Base-by-base conservation (phyloP, 257 asterid genomes). In the Jacaranda copaia region DNA sequence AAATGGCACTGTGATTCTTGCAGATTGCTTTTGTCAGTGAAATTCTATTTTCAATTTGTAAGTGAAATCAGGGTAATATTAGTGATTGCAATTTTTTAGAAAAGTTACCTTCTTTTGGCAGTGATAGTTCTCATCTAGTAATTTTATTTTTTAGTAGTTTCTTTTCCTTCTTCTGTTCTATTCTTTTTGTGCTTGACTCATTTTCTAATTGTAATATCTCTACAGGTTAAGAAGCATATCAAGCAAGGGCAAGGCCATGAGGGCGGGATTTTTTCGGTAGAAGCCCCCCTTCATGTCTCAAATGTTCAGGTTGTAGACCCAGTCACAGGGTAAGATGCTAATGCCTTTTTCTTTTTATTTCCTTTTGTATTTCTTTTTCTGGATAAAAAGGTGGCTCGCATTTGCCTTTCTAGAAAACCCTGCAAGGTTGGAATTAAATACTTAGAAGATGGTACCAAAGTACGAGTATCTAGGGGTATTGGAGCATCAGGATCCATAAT, bases 231-330 rank as follows among this genome's bases (percentile, higher is more conserved):
- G 88, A 96, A 96, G 79, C 98, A 93, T 87, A 90, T 95, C 74
- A 95, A 93, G 86, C 99, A 93, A 82, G 97, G 98, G 40, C 98
- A 95, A 85, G 99, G 99, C 2, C 96, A 95, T 61, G 98, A 90
- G 84, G 99, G 99, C 49, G 99, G 99, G 70, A 91, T 95, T 84
- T 95, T 95, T 77, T 75, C 98, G 3, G 94, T 95, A 1, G 99
- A 95, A 88, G 98, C 99, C 64, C 98, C 99, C 32, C 90, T 95
- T 64, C 99, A 95, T 49, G 97, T 87, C 76, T 93, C 98, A 5
- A 95, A 95, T 83, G 94, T 95, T 79, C 97, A 93, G 84, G 91
- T 90, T 65, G 5, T 95, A n/a, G 97, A 95, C 89, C 98, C 97
- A 56, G 92, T 89, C 39, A 91, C 97, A 42, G 97, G 96, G 97